phyloP scores from a whole-genome alignment of 2,329 filamentous ascomycete species.

The Verticillium klebahnii region DNA sequence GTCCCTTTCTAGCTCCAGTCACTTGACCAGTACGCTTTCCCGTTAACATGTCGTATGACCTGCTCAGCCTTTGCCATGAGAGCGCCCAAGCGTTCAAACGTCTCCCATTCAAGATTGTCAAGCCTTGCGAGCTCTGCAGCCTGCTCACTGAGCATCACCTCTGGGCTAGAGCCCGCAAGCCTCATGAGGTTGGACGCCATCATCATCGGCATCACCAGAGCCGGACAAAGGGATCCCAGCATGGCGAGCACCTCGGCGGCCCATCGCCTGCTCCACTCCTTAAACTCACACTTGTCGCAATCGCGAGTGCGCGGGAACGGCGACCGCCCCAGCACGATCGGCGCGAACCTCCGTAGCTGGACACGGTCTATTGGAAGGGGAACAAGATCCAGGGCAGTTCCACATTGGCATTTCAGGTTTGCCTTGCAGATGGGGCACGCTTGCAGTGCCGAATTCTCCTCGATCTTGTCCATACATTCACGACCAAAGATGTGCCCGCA shows the following conservation, averaged over 20 bases:
- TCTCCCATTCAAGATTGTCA: too few relatives aligned
- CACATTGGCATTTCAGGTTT: neutral
- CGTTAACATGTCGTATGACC: too few relatives aligned
- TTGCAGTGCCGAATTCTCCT: too few relatives aligned
- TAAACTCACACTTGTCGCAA: neutral
- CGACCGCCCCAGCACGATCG: neutral
- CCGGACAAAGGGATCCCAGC: neutral
- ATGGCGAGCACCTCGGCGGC: neutral
- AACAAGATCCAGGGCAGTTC: neutral
- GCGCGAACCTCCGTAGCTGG: neutral
- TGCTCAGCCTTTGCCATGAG: neutral
- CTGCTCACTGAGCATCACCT: too few relatives aligned
- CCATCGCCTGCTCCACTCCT: neutral
- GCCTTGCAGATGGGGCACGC: neutral
- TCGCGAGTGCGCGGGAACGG: neutral
- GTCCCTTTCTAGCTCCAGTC: neutral
- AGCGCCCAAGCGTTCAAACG: neutral
- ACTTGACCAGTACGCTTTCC: neutral
- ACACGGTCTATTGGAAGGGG: neutral
- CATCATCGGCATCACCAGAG: neutral
- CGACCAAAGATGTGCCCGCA: neutral
- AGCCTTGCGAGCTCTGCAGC: too few relatives aligned
- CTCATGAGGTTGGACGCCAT: too few relatives aligned
- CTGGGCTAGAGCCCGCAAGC: too few relatives aligned
- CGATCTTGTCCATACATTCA: neutral